These are phyloP conservation scores for Vanrija sp. DNA, from an alignment of 1,284 basidiomycete genomes.

Conservation along the genomic window DNA sequence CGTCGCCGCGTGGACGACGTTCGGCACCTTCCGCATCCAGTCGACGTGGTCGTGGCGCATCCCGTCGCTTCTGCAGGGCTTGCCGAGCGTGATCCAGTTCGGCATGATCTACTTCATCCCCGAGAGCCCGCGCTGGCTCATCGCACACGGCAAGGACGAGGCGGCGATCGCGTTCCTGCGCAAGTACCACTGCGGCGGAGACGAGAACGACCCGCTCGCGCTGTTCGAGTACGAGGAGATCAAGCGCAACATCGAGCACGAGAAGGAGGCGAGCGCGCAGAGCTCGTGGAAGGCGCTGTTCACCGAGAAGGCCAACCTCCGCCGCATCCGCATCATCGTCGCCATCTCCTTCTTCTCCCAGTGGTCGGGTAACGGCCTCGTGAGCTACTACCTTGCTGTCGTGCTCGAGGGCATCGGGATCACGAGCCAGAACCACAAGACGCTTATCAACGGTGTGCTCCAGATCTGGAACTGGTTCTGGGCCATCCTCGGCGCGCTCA, in stretches of 20 bases:
- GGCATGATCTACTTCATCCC: constrained; percentile 17
- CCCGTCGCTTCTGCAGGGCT: constrained; percentile 62
- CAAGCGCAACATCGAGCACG: constrained; percentile 35
- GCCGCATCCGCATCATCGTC: constrained; percentile 34
- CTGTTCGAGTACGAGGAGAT: constrained; percentile 41
- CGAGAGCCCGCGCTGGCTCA: constrained; percentile 48
- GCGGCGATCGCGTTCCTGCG: constrained; percentile 33
- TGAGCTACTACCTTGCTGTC: constrained; percentile 61
- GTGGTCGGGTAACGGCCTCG: constrained; percentile 31
- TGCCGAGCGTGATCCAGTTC: constrained; percentile 19
- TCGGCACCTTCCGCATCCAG: constrained; percentile 13
- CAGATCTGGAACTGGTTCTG: constrained; percentile 19
- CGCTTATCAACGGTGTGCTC: constrained; percentile 58
- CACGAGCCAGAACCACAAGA: constrained; percentile 57
- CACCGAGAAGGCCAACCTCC: constrained; percentile 17
- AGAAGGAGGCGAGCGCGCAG: constrained; percentile 16
- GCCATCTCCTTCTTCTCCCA: constrained; percentile 39
- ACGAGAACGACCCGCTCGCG: constrained; percentile 10
- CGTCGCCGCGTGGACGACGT: constrained; percentile 27
- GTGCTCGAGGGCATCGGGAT: constrained; percentile 70
- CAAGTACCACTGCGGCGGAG: constrained; percentile 30
- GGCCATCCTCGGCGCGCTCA: constrained; percentile 26
- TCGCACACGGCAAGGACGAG: constrained; percentile 36
- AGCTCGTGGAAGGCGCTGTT: constrained; percentile 52
- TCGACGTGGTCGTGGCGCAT: constrained; percentile 48